Conservation (phyloP, 257 asterid species). For the Solanum bulbocastanum region DNA sequence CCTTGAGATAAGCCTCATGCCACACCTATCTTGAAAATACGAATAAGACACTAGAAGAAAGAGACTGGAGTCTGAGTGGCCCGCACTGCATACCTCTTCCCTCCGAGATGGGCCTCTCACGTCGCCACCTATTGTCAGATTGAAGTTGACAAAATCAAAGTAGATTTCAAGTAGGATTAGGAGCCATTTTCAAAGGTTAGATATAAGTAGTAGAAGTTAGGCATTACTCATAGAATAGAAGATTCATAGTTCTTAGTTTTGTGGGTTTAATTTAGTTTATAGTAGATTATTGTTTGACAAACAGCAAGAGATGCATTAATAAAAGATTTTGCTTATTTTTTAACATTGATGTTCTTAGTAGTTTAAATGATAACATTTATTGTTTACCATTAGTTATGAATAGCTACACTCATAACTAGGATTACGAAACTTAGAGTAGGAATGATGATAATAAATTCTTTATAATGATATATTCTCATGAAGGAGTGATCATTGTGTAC, state of each 20-base stretch:
- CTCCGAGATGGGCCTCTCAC: too few species aligned
- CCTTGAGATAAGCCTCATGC: too few species aligned
- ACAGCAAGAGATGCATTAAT: not conserved
- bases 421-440: not conserved
- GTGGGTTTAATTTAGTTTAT: not conserved
- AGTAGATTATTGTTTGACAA: not conserved
- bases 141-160: too few species aligned
- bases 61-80: too few species aligned
- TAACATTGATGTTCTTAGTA: not conserved
- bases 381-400: not conserved
- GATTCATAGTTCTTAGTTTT: too few species aligned
- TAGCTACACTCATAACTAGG: not conserved
- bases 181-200: not conserved
- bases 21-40: too few species aligned
- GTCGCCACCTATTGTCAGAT: too few species aligned
- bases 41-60: too few species aligned
- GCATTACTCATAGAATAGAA: not conserved
- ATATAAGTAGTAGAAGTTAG: too few species aligned
- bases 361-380: too few species aligned
- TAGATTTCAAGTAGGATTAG: too few species aligned
- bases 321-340: not conserved
- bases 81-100: too few species aligned
- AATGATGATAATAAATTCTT: not conserved
- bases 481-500: not conserved
- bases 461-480: not conserved